phyloP scores from a whole-genome alignment of 1,139 yeast species.

The Blastobotrys indianensis region DNA sequence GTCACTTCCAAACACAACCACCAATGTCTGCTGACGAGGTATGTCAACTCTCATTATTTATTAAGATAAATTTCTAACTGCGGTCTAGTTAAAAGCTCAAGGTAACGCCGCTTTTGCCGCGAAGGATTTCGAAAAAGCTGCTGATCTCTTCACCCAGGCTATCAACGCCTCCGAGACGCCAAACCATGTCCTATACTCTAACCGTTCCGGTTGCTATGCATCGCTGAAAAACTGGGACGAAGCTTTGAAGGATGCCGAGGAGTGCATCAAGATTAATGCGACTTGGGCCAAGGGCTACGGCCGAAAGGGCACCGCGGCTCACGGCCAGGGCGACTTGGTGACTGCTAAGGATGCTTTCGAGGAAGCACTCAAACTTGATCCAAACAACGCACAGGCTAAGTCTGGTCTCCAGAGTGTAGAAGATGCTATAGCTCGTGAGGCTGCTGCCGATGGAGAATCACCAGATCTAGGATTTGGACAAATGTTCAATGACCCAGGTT shows the following conservation, averaged over 20 bases:
- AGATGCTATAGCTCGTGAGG: conserved; percentile 43
- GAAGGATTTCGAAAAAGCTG: conserved; percentile 75
- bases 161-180: conserved; percentile 77
- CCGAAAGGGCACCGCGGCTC: conserved; percentile 90
- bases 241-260: conserved; percentile 79
- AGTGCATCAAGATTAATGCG: conserved; percentile 72
- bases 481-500: conserved; percentile 74
- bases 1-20: too few relatives aligned
- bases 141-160: conserved; percentile 76
- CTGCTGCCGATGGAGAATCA: conserved; percentile 37
- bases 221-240: conserved; percentile 65
- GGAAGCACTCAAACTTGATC: conserved; percentile 78
- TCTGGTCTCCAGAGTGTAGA: conserved; percentile 72
- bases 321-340: conserved; percentile 70
- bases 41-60: too few relatives aligned
- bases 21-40: too few relatives aligned
- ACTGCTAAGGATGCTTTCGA: conserved; percentile 56
- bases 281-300: conserved; percentile 93
- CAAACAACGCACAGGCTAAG: conserved; percentile 79
- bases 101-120: conserved; percentile 92
- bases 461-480: conserved; percentile 76
- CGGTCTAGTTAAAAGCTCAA: conserved; percentile 35
- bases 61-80: too few relatives aligned
- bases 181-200: conserved; percentile 85
- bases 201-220: conserved; percentile 90